These are phyloP conservation scores for Persicaria tinctoria DNA, from an alignment of 148 eudicot genomes.

Conservation along the genomic window DNA sequence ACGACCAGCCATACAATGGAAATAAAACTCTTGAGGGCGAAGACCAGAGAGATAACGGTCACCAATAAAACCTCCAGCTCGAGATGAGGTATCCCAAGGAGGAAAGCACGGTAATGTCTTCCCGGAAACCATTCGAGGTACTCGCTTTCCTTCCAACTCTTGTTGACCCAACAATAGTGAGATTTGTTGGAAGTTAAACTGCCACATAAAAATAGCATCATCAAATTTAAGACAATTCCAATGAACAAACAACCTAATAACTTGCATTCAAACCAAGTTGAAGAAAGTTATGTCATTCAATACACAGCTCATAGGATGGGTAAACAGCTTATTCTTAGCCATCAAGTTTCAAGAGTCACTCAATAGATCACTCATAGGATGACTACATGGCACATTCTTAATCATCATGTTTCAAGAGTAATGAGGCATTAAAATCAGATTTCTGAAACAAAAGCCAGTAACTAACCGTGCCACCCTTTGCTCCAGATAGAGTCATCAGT, in stretches of 20 bases:
- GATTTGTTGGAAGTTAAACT: slow-evolving; percentile 98
- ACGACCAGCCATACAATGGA: slow-evolving; percentile 99
- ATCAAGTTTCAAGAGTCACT: background rate
- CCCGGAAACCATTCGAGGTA: slow-evolving; percentile 98
- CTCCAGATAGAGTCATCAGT: slow-evolving; percentile 93
- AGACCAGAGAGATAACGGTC: slow-evolving; percentile 96
- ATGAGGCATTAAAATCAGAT: background rate
- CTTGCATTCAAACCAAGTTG: too few species aligned
- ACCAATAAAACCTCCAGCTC: slow-evolving; percentile 93
- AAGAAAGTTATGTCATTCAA: too few species aligned
- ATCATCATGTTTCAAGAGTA: background rate
- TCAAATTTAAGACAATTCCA: background rate
- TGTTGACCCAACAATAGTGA: slow-evolving; percentile 92
- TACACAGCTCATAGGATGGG: too few species aligned
- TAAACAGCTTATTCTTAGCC: too few species aligned
- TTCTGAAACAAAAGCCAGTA: slow-evolving; percentile 3
- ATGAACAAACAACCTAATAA: background rate
- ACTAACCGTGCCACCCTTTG: slow-evolving; percentile 97
- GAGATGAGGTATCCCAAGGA: slow-evolving; percentile 84
- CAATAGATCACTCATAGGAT: background rate
- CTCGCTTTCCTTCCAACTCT: slow-evolving; percentile 98
- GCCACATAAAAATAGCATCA: slow-evolving; percentile 14
- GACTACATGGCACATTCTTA: background rate
- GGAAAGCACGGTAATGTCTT: slow-evolving; percentile 89
- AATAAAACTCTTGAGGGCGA: slow-evolving; percentile 89